Evolutionary conservation across 345 rosid genomes (phyloP).

Genomic region (Nephelium lappaceum): DNA sequence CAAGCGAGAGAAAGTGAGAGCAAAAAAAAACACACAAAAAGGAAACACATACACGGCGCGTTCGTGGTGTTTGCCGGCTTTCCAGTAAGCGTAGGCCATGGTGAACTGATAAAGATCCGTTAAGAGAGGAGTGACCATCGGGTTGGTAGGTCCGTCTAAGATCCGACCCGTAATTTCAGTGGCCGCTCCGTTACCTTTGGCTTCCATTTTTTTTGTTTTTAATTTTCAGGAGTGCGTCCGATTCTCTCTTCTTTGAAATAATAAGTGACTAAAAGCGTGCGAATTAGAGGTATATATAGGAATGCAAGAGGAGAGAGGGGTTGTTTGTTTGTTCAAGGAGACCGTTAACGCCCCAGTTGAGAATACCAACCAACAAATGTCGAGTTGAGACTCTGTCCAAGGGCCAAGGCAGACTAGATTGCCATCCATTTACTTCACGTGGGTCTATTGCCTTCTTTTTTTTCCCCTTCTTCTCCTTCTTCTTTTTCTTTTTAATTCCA

Average conservation of each 20-base stretch:
- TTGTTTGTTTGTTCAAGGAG: neutral
- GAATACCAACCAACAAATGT: too few species aligned
- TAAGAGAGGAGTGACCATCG: slow-evolving; percentile 93
- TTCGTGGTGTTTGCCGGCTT: slow-evolving; percentile 83
- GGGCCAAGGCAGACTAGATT: too few species aligned
- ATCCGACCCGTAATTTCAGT: slow-evolving; percentile 37
- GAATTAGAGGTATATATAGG: neutral
- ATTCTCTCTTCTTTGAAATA: neutral
- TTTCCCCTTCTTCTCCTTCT: too few species aligned
- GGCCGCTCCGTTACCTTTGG: slow-evolving; percentile 33
- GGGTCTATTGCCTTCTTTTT: too few species aligned
- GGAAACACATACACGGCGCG: slow-evolving; percentile 67
- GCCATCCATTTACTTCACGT: too few species aligned
- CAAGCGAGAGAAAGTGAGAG: neutral
- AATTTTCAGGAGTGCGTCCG: neutral
- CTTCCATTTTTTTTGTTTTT: slow-evolving; percentile 30
- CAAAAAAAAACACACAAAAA: neutral
- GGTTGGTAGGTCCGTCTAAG: slow-evolving; percentile 70
- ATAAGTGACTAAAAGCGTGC: neutral
- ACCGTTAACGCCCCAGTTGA: neutral
- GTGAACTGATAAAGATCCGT: slow-evolving; percentile 98
- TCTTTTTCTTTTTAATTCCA: too few species aligned
- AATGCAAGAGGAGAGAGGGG: neutral
- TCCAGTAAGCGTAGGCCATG: slow-evolving; percentile 99
- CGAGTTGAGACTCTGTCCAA: too few species aligned